Conservation (phyloP, 73 alveolate genomes). For the Tetrahymena borealis region DNA sequence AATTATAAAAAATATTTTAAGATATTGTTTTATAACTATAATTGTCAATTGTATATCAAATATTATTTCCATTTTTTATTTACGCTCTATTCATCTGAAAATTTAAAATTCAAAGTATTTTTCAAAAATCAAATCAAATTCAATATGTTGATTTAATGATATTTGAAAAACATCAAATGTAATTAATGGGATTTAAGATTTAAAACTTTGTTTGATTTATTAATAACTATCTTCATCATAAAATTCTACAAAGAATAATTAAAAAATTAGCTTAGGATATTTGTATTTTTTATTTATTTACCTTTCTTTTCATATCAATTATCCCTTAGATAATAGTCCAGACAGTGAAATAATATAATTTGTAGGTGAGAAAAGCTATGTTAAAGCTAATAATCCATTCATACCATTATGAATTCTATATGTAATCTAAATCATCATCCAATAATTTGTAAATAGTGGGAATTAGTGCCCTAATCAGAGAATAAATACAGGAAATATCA, state of each 20-base stretch:
- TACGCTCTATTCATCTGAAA: too few relatives aligned
- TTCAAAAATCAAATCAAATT: too few relatives aligned
- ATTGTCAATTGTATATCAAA: too few relatives aligned
- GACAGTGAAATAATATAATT: background rate
- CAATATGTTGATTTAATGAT: too few relatives aligned
- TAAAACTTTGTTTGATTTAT: too few relatives aligned
- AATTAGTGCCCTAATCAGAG: background rate
- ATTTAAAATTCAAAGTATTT: too few relatives aligned
- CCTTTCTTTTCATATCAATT: background rate
- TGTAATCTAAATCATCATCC: background rate
- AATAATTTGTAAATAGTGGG: background rate
- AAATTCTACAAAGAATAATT: background rate
- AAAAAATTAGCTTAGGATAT: too few relatives aligned
- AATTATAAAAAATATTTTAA: background rate
- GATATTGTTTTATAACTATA: too few relatives aligned
- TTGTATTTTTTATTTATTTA: background rate
- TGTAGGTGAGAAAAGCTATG: background rate
- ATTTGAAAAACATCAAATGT: too few relatives aligned
- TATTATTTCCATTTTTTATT: too few relatives aligned
- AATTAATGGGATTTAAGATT: too few relatives aligned
- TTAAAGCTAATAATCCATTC: background rate
- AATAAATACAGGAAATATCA: background rate
- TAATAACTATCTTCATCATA: too few relatives aligned
- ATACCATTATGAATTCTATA: background rate
- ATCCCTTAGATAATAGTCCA: background rate